Evolutionary conservation across 352 stramenopile genomes (phyloP).

Genomic region (Pythium sukuiense): DNA sequence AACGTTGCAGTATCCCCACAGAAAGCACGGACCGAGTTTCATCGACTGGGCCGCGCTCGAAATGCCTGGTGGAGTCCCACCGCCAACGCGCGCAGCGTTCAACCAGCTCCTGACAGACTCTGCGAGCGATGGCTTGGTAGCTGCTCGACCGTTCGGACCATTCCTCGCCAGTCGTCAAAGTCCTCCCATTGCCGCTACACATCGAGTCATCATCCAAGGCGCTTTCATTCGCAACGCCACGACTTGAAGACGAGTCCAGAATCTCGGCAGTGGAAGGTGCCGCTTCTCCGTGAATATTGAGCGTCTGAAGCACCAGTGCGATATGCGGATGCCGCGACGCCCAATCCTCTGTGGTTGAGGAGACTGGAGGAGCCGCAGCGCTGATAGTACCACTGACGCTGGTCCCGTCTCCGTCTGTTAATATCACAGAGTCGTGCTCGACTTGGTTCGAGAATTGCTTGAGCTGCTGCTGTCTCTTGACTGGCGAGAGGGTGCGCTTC

Average conservation of each 20-base stretch:
- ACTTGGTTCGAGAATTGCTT: slow-evolving; percentile 11
- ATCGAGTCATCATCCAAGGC: background rate
- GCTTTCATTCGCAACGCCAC: background rate
- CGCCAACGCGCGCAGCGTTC: slow-evolving; percentile 34
- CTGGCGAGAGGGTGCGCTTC: slow-evolving; percentile 7
- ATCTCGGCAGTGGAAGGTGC: background rate
- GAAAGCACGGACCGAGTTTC: slow-evolving; percentile 8
- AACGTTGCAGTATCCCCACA: slow-evolving; percentile 24
- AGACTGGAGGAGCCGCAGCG: background rate
- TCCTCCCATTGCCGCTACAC: background rate
- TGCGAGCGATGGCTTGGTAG: slow-evolving; percentile 46
- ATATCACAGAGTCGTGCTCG: background rate
- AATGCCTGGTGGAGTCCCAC: slow-evolving; percentile 51
- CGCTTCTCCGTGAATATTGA: slow-evolving; percentile 17
- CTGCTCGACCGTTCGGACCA: slow-evolving; percentile 47
- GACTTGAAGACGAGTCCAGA: slow-evolving; percentile 12
- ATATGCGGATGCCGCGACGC: slow-evolving; percentile 49
- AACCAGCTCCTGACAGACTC: slow-evolving; percentile 31
- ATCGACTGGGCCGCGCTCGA: slow-evolving; percentile 4
- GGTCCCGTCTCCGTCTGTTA: background rate
- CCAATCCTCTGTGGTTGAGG: slow-evolving; percentile 26
- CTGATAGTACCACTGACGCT: background rate
- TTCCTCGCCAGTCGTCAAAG: slow-evolving; percentile 29
- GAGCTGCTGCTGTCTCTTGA: slow-evolving; percentile 8
- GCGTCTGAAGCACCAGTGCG: slow-evolving; percentile 37